Base-by-base conservation (phyloP, 495 filamentous ascomycete species). In the Penicillium crystallinum region DNA sequence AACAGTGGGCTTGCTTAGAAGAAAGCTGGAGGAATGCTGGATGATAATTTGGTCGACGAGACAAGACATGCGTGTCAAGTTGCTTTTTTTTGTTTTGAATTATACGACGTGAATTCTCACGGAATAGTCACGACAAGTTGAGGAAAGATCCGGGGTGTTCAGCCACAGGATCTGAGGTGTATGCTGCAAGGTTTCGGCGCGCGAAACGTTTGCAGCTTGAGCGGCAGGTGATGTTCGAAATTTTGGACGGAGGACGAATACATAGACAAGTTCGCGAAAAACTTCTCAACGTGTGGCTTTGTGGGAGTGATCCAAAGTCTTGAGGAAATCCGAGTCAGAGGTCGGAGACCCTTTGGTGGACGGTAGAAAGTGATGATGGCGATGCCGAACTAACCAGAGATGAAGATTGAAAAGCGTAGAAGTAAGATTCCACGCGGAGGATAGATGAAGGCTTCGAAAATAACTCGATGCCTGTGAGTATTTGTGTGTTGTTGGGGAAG, bases 131-230 rank as follows among this genome's bases (percentile, higher is more conserved):
- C 60, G 60, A 57, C 31, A 56, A 54, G 55, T 40, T 53, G 23
- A 25, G 53, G 59, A 30, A 63, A 21, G 30, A 53, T 54, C 55
- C 46, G 27, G 55, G 52, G 62, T 58, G 71, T 67, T 90, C 87
- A 95, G 79, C 90, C 91, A 86, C 91, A 91, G 59, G 86, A 87
- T 71, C 81, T 83, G 62, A 87, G 83, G 71, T 88, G 80, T 66
- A 80, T 82, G 78, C 87, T 88, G 86, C 88, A 86, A 81, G 83
- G 87, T 86, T 86, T 91, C 78, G 86, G 80, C 82, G 82, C 79
- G 82, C 88, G 89, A 88, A 95, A 91, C 79, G 84, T 74, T 82
- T 90, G 88, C 89, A 91, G 88, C 88, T 87, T 86, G 79, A 87
- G 81, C 78, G 89, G 87, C 81, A 88, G 85, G 72, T 85, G 84